A percentile compares a stretch with the other conserved stretches of the same genome.
phyloP scores from a whole-genome alignment of 345 rosid species.

The Stellera chamaejasme region DNA sequence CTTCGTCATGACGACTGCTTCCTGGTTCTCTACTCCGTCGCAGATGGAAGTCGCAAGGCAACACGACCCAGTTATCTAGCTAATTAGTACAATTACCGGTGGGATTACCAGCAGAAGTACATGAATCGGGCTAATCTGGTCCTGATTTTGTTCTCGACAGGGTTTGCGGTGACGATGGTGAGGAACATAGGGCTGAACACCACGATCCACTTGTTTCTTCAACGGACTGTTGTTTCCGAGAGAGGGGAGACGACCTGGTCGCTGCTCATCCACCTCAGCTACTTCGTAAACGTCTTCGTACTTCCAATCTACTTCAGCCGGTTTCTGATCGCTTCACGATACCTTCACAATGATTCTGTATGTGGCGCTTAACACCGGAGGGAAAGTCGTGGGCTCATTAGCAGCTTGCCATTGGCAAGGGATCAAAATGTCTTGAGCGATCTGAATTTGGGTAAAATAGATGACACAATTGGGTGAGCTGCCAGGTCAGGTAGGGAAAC shows the following conservation, averaged over 20 bases:
- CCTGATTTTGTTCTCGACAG: constrained; percentile 29
- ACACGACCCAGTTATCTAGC: constrained; percentile 45
- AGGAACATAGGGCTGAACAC: constrained; percentile 40
- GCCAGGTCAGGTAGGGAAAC: too few species aligned
- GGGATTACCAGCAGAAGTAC: constrained; percentile 55
- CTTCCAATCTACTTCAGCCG: constrained; percentile 71
- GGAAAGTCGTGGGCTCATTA: constrained; percentile 53
- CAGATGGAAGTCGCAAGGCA: too few species aligned
- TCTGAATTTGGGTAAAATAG: too few species aligned
- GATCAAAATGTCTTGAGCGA: too few species aligned
- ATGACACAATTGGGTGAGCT: too few species aligned
- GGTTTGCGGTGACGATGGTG: constrained; percentile 23
- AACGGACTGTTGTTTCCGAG: constrained; percentile 67
- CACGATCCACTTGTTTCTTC: constrained; percentile 39
- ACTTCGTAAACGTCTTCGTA: constrained; percentile 52
- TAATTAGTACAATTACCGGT: constrained; percentile 33
- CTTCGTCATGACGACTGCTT: too few species aligned
- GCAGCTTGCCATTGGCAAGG: constrained; percentile 45
- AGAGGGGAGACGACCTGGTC: constrained; percentile 70
- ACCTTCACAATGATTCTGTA: constrained; percentile 18
- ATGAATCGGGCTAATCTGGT: constrained; percentile 47
- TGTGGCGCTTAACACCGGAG: constrained; percentile 30
- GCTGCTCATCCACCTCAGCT: constrained; percentile 42
- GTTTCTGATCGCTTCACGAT: constrained; percentile 8
- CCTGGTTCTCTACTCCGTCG: too few species aligned